Conservation (phyloP, 108 stramenopile genomes). For the Bacterosira constricta region DNA sequence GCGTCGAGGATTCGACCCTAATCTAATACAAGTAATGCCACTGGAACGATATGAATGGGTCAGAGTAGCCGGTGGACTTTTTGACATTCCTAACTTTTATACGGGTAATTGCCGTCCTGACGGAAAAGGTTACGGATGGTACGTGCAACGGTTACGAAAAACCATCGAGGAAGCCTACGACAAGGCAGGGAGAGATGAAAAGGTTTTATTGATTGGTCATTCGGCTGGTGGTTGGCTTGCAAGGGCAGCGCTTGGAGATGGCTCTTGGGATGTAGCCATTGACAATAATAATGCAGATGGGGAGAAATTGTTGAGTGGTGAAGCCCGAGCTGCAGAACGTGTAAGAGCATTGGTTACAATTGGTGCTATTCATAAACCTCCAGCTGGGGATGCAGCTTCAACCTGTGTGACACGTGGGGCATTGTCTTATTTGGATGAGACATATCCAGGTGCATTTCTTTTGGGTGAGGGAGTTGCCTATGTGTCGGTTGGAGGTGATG, state of each 20-base stretch:
- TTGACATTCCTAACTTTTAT: conserved; percentile 81
- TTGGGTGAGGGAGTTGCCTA: conserved; percentile 65
- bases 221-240: conserved; percentile 93
- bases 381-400: conserved; percentile 46
- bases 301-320: neutral
- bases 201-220: conserved; percentile 78
- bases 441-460: conserved; percentile 84
- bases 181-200: conserved; percentile 41
- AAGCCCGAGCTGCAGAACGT: conserved; percentile 41
- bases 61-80: conserved; percentile 72
- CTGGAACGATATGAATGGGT: conserved; percentile 86
- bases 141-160: conserved; percentile 64
- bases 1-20: conserved; percentile 57
- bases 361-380: conserved; percentile 79
- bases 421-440: conserved; percentile 59
- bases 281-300: conserved; percentile 19
- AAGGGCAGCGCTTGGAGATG: conserved; percentile 83
- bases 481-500: conserved; percentile 79
- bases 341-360: conserved; percentile 65
- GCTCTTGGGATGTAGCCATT: conserved; percentile 46
- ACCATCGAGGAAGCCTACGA: conserved; percentile 54
- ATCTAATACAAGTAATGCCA: conserved; percentile 67
- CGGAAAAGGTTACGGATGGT: conserved; percentile 85
- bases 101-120: conserved; percentile 59
- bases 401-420: conserved; percentile 81